Percentiles rank a stretch among this genome's conserved stretches.
Evolutionary conservation across 257 asterid genomes (phyloP).

Genomic region (Cynanchum wilfordii): DNA sequence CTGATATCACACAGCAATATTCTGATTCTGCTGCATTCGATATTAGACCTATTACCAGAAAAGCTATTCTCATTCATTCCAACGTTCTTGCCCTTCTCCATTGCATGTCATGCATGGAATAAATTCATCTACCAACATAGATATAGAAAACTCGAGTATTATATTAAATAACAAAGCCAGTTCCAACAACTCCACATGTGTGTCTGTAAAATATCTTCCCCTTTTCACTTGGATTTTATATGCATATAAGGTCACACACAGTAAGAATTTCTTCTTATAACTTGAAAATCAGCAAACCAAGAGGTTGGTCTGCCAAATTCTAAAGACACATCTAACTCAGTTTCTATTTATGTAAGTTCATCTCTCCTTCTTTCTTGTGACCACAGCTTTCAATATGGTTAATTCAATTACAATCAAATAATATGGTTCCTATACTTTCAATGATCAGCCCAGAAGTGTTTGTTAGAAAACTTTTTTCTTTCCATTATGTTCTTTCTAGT

Average conservation of each 20-base stretch:
- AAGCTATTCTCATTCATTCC: slow-evolving; percentile 8
- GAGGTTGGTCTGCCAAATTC: slow-evolving; percentile 32
- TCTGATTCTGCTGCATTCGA: slow-evolving; percentile 36
- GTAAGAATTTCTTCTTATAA: slow-evolving; percentile 1
- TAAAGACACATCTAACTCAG: slow-evolving; percentile 13
- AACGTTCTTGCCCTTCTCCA: slow-evolving; percentile 24
- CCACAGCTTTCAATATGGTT: background rate
- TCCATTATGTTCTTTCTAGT: background rate
- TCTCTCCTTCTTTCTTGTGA: background rate
- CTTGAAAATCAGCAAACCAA: slow-evolving; percentile 16
- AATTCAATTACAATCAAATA: background rate
- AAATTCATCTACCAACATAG: background rate
- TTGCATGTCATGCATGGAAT: slow-evolving; percentile 17
- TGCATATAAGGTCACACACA: slow-evolving; percentile 1
- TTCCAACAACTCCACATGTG: slow-evolving; percentile 23
- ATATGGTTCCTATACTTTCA: background rate
- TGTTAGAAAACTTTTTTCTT: background rate
- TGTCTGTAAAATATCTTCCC: slow-evolving; percentile 18
- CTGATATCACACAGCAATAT: slow-evolving; percentile 47
- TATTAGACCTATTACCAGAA: slow-evolving; percentile 4
- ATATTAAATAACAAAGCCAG: slow-evolving; percentile 4
- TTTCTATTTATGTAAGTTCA: background rate
- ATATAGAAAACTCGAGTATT: background rate
- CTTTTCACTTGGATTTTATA: background rate
- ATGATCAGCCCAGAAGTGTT: background rate